Base-by-base conservation (phyloP, 192 early-diverging fungal species). In the Spizellomyces sp. region DNA sequence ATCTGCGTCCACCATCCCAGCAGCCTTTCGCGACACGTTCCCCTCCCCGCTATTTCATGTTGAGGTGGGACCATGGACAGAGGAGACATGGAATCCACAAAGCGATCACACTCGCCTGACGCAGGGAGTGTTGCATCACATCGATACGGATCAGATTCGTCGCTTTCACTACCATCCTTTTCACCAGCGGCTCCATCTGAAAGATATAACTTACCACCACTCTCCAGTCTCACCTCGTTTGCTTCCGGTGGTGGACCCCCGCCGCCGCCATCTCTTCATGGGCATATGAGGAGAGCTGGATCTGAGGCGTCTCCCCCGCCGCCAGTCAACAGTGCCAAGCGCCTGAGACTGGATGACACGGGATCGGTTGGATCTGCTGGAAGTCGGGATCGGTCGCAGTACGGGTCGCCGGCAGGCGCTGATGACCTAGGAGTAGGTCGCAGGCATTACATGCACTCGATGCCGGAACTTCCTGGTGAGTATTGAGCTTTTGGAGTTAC, bases 381-480 rank as follows among this genome's bases (percentile, higher is more conserved):
- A 27, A 22, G 22, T 6, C 54, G 54, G 5, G 59, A 61, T 12
- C 59, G 59, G 59, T 4, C 15, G 15, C 17, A 41, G 22, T 61
- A 41, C 42, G 15, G 17, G 14, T 41, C 22, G 14, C 59, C 59
- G 17, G 69, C 46, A n/a, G 58, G 41, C 21, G 8, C 42, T 15
- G 45, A 70, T 9, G 69, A 42, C 2, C n/a, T 64, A 10, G 9
- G 7, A 5, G 45, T 5, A 15, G 44, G 14, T 8, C 70, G 70
- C 12, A 15, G 62, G 52, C 46, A n/a, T 17, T 67, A 19, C 10
- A 55, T 64, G 48, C 70, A 72, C n/a, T 47, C 45, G 19, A 72
- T 63, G 60, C 62, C 48, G 5, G 70, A 64, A 64, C 54, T 72
- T 10, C 62, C 70, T 50, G 70, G 70, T 65, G 15, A n/a, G 63